These are phyloP conservation scores for Bipolaris bicolor DNA, from an alignment of 2,329 filamentous ascomycete species.

Conservation along the genomic window DNA sequence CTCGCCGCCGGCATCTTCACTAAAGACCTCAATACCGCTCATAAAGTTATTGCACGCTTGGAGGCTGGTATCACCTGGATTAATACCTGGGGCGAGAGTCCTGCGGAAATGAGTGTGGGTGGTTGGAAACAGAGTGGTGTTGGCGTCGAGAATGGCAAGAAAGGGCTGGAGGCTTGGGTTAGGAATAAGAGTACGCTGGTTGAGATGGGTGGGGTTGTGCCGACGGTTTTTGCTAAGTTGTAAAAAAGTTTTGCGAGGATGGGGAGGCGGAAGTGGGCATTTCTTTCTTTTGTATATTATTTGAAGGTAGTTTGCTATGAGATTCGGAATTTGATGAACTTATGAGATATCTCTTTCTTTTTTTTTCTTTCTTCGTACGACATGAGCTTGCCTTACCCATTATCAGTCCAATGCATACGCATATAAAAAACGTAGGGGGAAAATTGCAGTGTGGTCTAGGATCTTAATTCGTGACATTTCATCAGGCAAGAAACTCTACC, in stretches of 20 bases:
- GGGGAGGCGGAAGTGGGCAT: neutral
- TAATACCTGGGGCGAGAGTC: constrained; percentile 91
- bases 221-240: constrained; percentile 67
- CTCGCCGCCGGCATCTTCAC: constrained; percentile 87
- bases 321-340: too few relatives aligned
- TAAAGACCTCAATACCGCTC: constrained; percentile 73
- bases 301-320: too few relatives aligned
- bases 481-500: too few relatives aligned
- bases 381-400: too few relatives aligned
- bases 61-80: constrained; percentile 91
- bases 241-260: constrained; percentile 5
- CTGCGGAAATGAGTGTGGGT: constrained; percentile 89
- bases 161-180: constrained; percentile 81
- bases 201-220: constrained; percentile 75
- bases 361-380: too few relatives aligned
- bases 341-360: too few relatives aligned
- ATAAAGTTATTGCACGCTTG: constrained; percentile 71
- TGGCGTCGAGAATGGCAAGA: constrained; percentile 83
- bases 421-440: too few relatives aligned
- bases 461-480: too few relatives aligned
- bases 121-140: constrained; percentile 92
- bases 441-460: too few relatives aligned
- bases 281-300: neutral
- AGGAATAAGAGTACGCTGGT: constrained; percentile 87
- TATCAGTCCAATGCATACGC: too few relatives aligned